Base-by-base conservation (phyloP, 1,284 basidiomycete genomes). In the Schizophyllum amplum region DNA sequence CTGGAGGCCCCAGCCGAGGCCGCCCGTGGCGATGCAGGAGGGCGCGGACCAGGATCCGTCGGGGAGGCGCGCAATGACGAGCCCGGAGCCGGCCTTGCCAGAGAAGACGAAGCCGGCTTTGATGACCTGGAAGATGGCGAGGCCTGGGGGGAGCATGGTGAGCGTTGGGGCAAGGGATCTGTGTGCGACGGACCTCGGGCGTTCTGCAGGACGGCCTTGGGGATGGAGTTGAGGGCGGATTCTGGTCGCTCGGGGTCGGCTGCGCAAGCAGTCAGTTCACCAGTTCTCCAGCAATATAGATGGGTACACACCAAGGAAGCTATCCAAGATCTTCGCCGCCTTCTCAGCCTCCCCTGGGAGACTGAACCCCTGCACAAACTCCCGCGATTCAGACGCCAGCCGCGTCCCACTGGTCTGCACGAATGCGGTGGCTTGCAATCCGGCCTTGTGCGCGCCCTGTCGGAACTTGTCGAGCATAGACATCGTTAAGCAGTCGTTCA, bases 31-130 rank as follows among this genome's bases (percentile, higher is more conserved):
- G 69, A 99, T 97, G 73, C 95, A 98, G 49, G 90, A 94, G 0
- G 96, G 96, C 1, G 95, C 95, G 52, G 91, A 94, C 96, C 96
- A 98, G 21, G 91, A 94, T 60, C 96, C 97, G 68, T 98, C 95
- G 4, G 92, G 90, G 42, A 98, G 82, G 17, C 97, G 86, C 9
- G 96, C 92, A 65, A 98, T 90, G 68, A 99, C 94, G 58, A 99
- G 74, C 7, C 96, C 96, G 0, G 91, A 94, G 42, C 96, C 96
- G 1, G 92, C 94, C 72, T 95, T 96, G 54, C 94, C 96, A 7
- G 92, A 94, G 79, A 98, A 97, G 57, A 98, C 85, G 75, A 98
- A 98, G 1, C 95, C 94, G 5, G 92, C 93, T 71, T 92, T 92
- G 69, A 98, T 74, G 24, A 98, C 93, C 64, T 94, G 93, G 80